Conservation (phyloP, 2,329 filamentous ascomycete species). For the Exophiala lecanii-corni region DNA sequence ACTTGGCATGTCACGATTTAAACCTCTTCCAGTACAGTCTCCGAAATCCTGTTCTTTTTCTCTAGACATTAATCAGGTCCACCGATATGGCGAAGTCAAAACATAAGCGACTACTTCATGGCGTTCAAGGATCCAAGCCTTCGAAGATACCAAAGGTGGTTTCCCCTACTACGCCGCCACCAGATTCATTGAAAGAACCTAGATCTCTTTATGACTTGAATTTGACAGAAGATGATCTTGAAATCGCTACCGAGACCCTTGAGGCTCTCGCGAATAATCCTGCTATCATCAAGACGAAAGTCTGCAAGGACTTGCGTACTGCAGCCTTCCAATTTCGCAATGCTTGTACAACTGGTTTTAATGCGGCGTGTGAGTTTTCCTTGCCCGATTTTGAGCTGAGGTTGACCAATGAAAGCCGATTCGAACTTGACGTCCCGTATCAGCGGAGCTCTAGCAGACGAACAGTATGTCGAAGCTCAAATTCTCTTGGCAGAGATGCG, state of each 20-base stretch:
- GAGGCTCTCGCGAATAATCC: constrained; percentile 56
- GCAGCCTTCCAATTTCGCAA: constrained; percentile 67
- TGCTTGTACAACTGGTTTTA: constrained; percentile 63
- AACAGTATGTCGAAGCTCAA: constrained; percentile 60
- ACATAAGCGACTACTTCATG: no score
- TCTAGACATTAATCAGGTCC: no score
- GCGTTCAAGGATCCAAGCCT: no score
- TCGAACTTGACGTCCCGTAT: constrained; percentile 64
- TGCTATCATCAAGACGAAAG: constrained; percentile 61
- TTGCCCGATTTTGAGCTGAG: constrained; percentile 19
- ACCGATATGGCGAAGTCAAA: no score
- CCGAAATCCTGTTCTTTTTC: no score
- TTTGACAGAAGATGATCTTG: constrained; percentile 54
- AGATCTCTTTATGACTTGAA: constrained; percentile 1
- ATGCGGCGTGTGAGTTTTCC: constrained; percentile 45
- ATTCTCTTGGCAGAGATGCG: constrained; percentile 66
- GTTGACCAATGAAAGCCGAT: constrained; percentile 37
- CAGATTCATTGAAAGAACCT: no score
- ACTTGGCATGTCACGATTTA: no score
- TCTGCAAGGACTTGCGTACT: constrained; percentile 61
- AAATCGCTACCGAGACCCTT: constrained; percentile 63
- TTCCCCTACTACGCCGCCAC: no score
- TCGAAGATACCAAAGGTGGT: no score
- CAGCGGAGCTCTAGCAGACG: constrained; percentile 61
- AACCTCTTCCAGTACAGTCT: no score